phyloP scores from a whole-genome alignment of 331 rosid genomes.

The Prunus yedoensis region DNA sequence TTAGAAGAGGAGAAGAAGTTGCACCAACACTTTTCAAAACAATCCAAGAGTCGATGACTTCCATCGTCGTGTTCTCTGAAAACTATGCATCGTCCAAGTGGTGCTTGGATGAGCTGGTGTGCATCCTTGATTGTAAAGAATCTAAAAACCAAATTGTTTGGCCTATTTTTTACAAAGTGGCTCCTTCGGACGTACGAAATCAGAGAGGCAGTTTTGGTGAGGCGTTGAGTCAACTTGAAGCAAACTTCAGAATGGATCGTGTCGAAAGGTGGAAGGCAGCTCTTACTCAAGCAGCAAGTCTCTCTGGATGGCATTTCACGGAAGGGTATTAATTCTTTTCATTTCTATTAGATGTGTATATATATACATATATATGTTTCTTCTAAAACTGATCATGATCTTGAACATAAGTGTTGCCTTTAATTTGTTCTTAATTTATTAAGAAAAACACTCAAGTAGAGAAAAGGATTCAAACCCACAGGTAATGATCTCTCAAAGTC shows the following conservation, averaged over 20 bases:
- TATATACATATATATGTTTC: neutral
- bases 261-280: neutral
- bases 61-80: neutral
- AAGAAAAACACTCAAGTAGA: too few species aligned
- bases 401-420: too few species aligned
- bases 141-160: neutral
- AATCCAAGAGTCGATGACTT: neutral
- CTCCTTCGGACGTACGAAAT: neutral
- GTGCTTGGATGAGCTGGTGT: neutral
- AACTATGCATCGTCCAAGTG: neutral
- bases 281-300: neutral
- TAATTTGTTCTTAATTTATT: too few species aligned
- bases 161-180: neutral
- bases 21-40: neutral
- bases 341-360: neutral
- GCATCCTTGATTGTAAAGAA: neutral
- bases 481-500: too few species aligned
- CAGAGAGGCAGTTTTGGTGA: neutral
- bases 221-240: neutral
- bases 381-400: too few species aligned
- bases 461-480: too few species aligned
- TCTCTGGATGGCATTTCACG: neutral
- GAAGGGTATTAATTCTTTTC: neutral
- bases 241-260: neutral
- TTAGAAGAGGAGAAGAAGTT: neutral